phyloP scores from a whole-genome alignment of 805 yeast species.

The Wickerhamiella dianesei region DNA sequence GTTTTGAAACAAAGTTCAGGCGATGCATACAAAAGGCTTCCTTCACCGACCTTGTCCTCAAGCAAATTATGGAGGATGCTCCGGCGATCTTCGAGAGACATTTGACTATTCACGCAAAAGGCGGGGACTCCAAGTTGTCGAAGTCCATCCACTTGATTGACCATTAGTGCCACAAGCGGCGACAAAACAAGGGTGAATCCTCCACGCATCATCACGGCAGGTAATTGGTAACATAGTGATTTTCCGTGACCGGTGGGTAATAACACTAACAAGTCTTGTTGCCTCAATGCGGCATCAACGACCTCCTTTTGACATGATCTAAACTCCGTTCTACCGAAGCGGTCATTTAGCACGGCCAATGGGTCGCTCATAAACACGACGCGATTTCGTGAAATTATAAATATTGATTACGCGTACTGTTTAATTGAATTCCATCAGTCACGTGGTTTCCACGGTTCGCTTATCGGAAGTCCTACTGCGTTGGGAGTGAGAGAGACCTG shows the following conservation, averaged over 20 bases:
- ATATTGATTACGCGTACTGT: too few relatives aligned
- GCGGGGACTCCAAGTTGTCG: constrained; percentile 54
- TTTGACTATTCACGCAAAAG: constrained; percentile 72
- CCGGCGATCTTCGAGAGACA: constrained; percentile 45
- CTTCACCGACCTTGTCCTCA: constrained; percentile 58
- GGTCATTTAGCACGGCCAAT: constrained; percentile 1
- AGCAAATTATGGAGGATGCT: constrained; percentile 47
- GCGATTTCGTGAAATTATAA: constrained; percentile 1
- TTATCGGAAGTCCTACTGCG: too few relatives aligned
- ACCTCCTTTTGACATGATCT: constrained; percentile 19
- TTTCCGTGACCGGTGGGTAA: constrained; percentile 99
- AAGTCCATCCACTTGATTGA: constrained; percentile 82
- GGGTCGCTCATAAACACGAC: neutral
- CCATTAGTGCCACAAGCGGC: constrained; percentile 90
- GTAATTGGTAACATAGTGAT: constrained; percentile 86
- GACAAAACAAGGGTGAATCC: constrained; percentile 79
- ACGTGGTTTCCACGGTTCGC: too few relatives aligned
- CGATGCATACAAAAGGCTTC: constrained; percentile 70
- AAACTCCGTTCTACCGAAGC: constrained; percentile 13
- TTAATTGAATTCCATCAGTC: too few relatives aligned
- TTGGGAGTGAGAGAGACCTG: too few relatives aligned
- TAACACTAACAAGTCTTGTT: constrained; percentile 78
- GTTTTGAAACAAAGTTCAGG: constrained; percentile 51
- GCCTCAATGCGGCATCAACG: constrained; percentile 24
- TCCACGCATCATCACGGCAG: constrained; percentile 49